phyloP scores from a whole-genome alignment of 1,284 basidiomycete genomes.

The Mycosarcoma maydis region DNA sequence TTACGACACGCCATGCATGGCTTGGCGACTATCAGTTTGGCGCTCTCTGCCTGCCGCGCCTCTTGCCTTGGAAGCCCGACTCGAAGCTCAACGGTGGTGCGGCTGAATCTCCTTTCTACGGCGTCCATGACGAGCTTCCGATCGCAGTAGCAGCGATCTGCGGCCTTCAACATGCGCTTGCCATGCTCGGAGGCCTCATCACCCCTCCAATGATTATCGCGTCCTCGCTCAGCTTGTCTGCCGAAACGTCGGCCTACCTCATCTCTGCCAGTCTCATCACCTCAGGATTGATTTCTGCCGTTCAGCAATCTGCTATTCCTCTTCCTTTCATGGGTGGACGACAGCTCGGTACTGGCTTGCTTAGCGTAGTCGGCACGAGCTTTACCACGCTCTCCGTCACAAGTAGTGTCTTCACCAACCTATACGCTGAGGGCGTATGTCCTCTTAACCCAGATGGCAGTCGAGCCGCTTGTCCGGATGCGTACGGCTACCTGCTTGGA shows the following conservation, averaged over 20 bases:
- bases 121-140: slow-evolving; percentile 54
- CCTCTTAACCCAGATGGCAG: slow-evolving; percentile 75
- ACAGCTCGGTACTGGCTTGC: slow-evolving; percentile 79
- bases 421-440: slow-evolving; percentile 83
- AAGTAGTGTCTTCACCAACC: slow-evolving; percentile 73
- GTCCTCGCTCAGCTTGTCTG: slow-evolving; percentile 60
- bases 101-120: slow-evolving; percentile 53
- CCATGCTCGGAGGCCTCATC: slow-evolving; percentile 81
- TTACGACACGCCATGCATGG: slow-evolving; percentile 47
- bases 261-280: slow-evolving; percentile 80
- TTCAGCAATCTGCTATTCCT: slow-evolving; percentile 78
- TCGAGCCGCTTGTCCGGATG: slow-evolving; percentile 72
- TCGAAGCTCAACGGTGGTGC: slow-evolving; percentile 19
- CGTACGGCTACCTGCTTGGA: slow-evolving; percentile 71
- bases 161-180: slow-evolving; percentile 78
- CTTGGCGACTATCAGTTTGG: slow-evolving; percentile 55
- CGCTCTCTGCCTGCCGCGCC: slow-evolving; percentile 49
- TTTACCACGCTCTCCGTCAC: slow-evolving; percentile 83
- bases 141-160: slow-evolving; percentile 46
- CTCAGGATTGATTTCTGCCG: slow-evolving; percentile 76
- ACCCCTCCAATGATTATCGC: slow-evolving; percentile 78
- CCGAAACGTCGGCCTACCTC: slow-evolving; percentile 76
- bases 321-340: slow-evolving; percentile 72
- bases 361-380: slow-evolving; percentile 85
- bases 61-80: slow-evolving; percentile 47